Conservation (phyloP, 2,329 filamentous ascomycete genomes). For the Talaromyces verruculosus region DNA sequence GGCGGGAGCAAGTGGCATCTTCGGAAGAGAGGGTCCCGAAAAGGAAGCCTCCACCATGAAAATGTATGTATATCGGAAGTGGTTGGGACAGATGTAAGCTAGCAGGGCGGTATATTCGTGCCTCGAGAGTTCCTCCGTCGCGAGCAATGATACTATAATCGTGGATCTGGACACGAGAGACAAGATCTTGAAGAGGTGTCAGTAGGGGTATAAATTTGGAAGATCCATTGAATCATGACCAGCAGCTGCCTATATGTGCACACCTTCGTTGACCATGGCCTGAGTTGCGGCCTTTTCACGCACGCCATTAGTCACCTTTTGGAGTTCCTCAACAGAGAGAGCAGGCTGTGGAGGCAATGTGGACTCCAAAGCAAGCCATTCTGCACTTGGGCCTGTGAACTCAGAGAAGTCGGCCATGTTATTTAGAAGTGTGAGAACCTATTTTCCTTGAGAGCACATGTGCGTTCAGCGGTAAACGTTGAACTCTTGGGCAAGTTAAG, state of each 20-base stretch:
- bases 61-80: constrained; percentile 4
- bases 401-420: constrained; percentile 2
- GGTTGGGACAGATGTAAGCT: not conserved
- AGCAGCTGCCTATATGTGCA: not conserved
- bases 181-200: not conserved
- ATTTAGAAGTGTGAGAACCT: not conserved
- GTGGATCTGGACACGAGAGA: not conserved
- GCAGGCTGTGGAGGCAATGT: not conserved
- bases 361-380: constrained; percentile 3
- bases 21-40: constrained; percentile 6
- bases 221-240: not conserved
- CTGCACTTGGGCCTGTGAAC: constrained; percentile 4
- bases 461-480: not conserved
- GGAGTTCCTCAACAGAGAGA: not conserved
- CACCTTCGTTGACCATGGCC: constrained; percentile 1
- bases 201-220: not conserved
- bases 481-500: not conserved
- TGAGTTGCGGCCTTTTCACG: not conserved
- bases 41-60: constrained; percentile 11
- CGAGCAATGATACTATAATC: not conserved
- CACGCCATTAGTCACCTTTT: not conserved
- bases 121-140: not conserved
- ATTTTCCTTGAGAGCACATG: not conserved
- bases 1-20: constrained; percentile 8
- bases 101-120: constrained; percentile 6